phyloP scores from a whole-genome alignment of 306 rosid genomes.

The Cajanus cajan region DNA sequence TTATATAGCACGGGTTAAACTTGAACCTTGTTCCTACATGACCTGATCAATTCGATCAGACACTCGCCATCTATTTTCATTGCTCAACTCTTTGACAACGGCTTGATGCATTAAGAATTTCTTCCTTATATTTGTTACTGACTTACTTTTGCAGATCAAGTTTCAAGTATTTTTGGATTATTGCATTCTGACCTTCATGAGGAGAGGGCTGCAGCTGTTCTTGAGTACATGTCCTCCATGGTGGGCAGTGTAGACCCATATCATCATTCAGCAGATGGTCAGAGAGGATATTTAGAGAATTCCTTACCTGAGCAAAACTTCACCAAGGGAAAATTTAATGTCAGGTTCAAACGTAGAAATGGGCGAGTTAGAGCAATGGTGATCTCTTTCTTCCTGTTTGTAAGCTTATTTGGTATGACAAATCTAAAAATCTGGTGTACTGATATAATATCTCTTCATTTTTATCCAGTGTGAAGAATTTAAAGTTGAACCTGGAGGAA shows the following conservation, averaged over 20 bases:
- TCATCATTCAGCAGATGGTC: constrained; percentile 46
- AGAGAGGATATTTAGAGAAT: constrained; percentile 37
- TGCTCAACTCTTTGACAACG: too few relatives aligned
- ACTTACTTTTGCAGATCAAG: constrained; percentile 52
- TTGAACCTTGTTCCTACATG: too few relatives aligned
- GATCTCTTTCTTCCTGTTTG: constrained; percentile 34
- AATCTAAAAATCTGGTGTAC: constrained; percentile 20
- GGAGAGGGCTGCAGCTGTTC: constrained; percentile 56
- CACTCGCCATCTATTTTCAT: too few relatives aligned
- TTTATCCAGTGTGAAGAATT: constrained; percentile 64
- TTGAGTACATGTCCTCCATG: constrained; percentile 86
- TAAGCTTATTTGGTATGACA: not conserved
- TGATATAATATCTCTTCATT: constrained; percentile 22
- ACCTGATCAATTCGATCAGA: too few relatives aligned
- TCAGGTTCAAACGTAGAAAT: constrained; percentile 85
- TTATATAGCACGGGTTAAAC: not conserved
- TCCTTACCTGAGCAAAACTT: constrained; percentile 44
- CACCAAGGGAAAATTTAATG: constrained; percentile 68
- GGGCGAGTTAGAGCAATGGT: constrained; percentile 92
- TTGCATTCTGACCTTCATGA: constrained; percentile 86
- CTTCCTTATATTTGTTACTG: constrained; percentile 15
- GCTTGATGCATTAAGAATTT: not conserved
- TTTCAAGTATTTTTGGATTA: constrained; percentile 78
- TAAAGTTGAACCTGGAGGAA: constrained; percentile 54
- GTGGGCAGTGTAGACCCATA: constrained; percentile 71